Percentiles rank a stretch among this genome's conserved stretches.
These are phyloP conservation scores for Solanum pinnatisectum DNA, from an alignment of 257 asterid species.

Conservation along the genomic window DNA sequence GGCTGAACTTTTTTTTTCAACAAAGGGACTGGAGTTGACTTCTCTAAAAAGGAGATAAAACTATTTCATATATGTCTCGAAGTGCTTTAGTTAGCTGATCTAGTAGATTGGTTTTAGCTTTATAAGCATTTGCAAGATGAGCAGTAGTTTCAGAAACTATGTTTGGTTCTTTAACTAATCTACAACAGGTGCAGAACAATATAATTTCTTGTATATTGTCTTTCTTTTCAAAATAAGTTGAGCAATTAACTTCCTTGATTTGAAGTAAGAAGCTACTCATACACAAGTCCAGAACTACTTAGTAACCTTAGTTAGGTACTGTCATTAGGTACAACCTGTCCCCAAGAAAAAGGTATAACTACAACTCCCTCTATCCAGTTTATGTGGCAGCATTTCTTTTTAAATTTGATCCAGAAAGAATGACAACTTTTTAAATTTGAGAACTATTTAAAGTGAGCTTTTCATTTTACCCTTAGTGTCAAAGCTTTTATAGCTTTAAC, in stretches of 20 bases:
- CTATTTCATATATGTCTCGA: background rate
- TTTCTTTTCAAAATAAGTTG: background rate
- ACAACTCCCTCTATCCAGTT: background rate
- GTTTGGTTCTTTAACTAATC: background rate
- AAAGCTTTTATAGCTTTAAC: background rate
- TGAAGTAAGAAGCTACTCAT: background rate
- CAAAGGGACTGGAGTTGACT: background rate
- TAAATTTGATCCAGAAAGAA: background rate
- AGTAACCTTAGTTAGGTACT: background rate
- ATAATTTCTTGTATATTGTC: background rate
- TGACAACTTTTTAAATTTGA: background rate
- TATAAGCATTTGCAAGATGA: background rate
- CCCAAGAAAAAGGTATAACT: background rate
- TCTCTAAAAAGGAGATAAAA: background rate
- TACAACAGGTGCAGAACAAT: background rate
- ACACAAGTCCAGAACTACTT: background rate
- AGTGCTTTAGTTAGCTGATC: background rate
- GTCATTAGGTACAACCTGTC: background rate
- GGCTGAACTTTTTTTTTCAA: background rate
- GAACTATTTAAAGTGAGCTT: background rate
- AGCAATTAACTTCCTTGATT: background rate
- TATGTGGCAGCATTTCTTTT: background rate
- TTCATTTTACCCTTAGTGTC: background rate
- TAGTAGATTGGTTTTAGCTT: background rate
- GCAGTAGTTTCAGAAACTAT: background rate